These are phyloP conservation scores for Pyrrhoderma lamaoense DNA, from an alignment of 1,284 basidiomycete species.

Conservation along the genomic window DNA sequence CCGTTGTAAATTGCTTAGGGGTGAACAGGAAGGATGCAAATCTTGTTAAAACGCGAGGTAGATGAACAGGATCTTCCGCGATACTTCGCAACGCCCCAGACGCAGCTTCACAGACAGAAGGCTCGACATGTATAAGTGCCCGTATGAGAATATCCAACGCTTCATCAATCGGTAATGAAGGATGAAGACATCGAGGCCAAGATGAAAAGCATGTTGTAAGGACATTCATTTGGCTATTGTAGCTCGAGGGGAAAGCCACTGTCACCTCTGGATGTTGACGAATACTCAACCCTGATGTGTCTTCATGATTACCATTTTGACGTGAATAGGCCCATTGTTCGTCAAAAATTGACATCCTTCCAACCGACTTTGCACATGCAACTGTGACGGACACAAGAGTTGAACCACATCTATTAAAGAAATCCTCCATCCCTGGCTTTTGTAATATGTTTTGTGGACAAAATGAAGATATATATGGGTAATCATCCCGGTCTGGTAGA, in stretches of 20 bases:
- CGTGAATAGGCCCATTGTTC: constrained; percentile 68
- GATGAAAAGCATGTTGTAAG: constrained; percentile 77
- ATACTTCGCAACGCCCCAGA: constrained; percentile 67
- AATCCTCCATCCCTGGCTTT: constrained; percentile 70
- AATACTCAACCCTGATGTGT: constrained; percentile 54
- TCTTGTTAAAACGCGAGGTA: constrained; percentile 57
- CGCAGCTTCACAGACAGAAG: constrained; percentile 63
- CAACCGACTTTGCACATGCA: constrained; percentile 62
- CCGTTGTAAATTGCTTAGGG: constrained; percentile 58
- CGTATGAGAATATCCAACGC: constrained; percentile 77
- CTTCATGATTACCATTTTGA: constrained; percentile 60
- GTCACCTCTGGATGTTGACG: constrained; percentile 65
- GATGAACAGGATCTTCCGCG: constrained; percentile 54
- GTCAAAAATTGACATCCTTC: constrained; percentile 77
- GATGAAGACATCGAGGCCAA: constrained; percentile 77
- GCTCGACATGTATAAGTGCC: constrained; percentile 81
- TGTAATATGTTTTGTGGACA: constrained; percentile 45
- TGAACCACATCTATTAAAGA: constrained; percentile 61
- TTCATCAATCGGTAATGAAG: constrained; percentile 47
- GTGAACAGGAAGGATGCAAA: constrained; percentile 78
- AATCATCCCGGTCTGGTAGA: constrained; percentile 56
- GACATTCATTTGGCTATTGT: constrained; percentile 63
- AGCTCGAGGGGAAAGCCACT: constrained; percentile 63
- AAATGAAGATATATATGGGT: constrained; percentile 61
- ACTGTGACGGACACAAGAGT: constrained; percentile 58